Evolutionary conservation across 148 eudicot genomes (phyloP).

Genomic region (Chenopodium suecicum): DNA sequence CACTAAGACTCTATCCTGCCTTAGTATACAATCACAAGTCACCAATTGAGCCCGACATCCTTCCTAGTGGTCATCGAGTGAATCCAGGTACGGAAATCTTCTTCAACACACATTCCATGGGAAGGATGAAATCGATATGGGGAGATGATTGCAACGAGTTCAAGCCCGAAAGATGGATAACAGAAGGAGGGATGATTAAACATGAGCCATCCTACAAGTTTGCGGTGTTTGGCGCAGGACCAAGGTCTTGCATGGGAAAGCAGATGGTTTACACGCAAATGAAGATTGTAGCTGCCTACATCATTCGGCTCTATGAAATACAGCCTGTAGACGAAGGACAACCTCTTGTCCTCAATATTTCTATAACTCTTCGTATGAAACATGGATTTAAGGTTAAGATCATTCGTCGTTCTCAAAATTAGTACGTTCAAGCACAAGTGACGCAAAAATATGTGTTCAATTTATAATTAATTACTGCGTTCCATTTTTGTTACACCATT

Average conservation of each 20-base stretch:
- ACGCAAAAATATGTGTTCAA: no score
- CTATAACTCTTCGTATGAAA: conserved; percentile 23
- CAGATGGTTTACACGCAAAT: no score
- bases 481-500: no score
- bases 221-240: no score
- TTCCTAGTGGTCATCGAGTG: conserved; percentile 50
- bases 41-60: conserved; percentile 27
- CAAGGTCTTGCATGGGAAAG: no score
- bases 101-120: conserved; percentile 39
- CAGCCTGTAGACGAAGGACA: conserved; percentile 1
- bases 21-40: conserved; percentile 37
- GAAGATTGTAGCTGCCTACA: conserved; percentile 14
- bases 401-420: background rate
- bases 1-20: conserved; percentile 47
- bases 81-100: conserved; percentile 32
- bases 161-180: conserved; percentile 46
- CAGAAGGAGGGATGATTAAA: conserved; percentile 7
- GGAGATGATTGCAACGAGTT: conserved; percentile 42
- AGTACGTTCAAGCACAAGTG: no score
- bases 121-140: conserved; percentile 45
- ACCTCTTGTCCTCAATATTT: background rate
- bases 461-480: no score
- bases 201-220: no score
- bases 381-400: conserved; percentile 21
- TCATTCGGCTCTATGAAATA: conserved; percentile 12